Evolutionary conservation across 306 rosid genomes (phyloP).

Genomic region (Citrullus colocynthis): DNA sequence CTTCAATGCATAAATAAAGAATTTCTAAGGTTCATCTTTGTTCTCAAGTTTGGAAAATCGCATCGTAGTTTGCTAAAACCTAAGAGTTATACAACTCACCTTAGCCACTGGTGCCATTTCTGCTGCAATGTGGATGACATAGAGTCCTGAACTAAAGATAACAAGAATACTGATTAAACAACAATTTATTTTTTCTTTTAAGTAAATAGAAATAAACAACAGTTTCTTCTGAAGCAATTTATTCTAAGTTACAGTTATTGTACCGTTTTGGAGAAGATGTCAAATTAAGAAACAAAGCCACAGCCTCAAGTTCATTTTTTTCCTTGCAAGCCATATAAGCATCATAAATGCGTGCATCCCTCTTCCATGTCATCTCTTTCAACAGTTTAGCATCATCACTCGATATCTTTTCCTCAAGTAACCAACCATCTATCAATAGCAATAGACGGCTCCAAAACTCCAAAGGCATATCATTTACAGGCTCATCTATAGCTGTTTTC

Average conservation of each 20-base stretch:
- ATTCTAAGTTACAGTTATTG: slow-evolving; percentile 7
- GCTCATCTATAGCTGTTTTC: slow-evolving; percentile 43
- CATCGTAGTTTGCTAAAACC: not conserved
- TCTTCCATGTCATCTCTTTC: slow-evolving; percentile 81
- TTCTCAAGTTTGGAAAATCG: too few relatives aligned
- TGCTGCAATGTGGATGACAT: slow-evolving; percentile 84
- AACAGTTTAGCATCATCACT: slow-evolving; percentile 48
- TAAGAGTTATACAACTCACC: slow-evolving; percentile 27
- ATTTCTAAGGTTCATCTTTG: too few relatives aligned
- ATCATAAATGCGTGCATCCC: slow-evolving; percentile 45
- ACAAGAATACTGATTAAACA: slow-evolving; percentile 26
- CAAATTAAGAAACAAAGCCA: slow-evolving; percentile 59
- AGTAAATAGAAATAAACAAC: slow-evolving; percentile 1
- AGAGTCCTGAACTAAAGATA: slow-evolving; percentile 65
- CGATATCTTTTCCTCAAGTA: slow-evolving; percentile 64
- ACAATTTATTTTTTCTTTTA: not conserved
- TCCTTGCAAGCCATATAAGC: slow-evolving; percentile 54
- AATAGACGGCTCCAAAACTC: slow-evolving; percentile 86
- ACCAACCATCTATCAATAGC: slow-evolving; percentile 88
- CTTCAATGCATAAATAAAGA: too few relatives aligned
- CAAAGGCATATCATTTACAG: slow-evolving; percentile 80
- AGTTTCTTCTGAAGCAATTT: not conserved
- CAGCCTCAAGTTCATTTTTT: slow-evolving; percentile 42
- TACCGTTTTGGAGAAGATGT: slow-evolving; percentile 53
- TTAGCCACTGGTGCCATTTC: slow-evolving; percentile 99